phyloP scores from a whole-genome alignment of 2,329 filamentous ascomycete species.

The Fusarium algeriense region DNA sequence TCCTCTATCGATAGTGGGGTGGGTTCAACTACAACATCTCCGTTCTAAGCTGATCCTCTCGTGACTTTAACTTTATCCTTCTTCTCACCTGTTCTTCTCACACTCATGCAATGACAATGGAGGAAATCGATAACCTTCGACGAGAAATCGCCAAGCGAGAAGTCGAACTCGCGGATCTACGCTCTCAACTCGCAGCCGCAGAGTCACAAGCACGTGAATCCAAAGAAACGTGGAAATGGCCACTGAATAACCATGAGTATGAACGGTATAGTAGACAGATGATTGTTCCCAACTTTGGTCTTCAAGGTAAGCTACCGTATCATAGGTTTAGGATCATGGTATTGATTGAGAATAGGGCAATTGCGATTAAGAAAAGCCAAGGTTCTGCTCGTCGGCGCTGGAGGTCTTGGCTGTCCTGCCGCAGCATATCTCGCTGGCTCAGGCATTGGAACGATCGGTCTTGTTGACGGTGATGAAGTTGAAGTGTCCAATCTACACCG shows the following conservation, averaged over 20 bases:
- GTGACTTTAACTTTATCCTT: constrained; percentile 1
- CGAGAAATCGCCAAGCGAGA: constrained; percentile 63
- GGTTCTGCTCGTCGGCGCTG: constrained; percentile 86
- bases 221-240: constrained; percentile 67
- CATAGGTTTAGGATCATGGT: fast-evolving
- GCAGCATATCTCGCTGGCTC: constrained; percentile 93
- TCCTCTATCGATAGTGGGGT: constrained; percentile 10
- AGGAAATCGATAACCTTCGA: constrained; percentile 57
- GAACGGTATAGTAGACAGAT: constrained; percentile 90
- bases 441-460: constrained; percentile 83
- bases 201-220: constrained; percentile 49
- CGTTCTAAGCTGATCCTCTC: constrained; percentile 4
- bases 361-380: constrained; percentile 75
- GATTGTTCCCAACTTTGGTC: constrained; percentile 84
- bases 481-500: constrained; percentile 93
- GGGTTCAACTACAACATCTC: constrained; percentile 4
- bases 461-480: constrained; percentile 89
- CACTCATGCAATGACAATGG: constrained; percentile 45
- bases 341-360: constrained; percentile 69
- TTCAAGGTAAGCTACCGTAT: constrained; percentile 67
- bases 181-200: constrained; percentile 57
- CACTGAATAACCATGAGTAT: constrained; percentile 79
- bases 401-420: constrained; percentile 91
- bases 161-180: constrained; percentile 60
- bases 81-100: neutral